phyloP scores from a whole-genome alignment of 1,284 basidiomycete genomes.

The Cutaneotrichosporon cavernicola region DNA sequence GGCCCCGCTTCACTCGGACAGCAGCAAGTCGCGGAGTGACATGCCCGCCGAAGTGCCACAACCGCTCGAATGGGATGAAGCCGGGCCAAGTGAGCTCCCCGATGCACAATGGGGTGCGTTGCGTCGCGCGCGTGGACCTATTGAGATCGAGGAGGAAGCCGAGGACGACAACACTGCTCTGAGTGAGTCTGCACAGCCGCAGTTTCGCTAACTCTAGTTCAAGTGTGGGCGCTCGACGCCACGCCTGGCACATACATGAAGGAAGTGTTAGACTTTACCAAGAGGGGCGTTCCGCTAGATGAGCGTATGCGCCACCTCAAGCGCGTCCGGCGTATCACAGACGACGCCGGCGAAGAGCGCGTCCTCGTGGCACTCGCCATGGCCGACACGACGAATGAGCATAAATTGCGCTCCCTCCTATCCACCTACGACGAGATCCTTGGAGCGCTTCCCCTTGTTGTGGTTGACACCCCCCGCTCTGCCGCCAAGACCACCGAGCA shows the following conservation, averaged over 20 bases:
- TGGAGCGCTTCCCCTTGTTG: conserved; percentile 58
- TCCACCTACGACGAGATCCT: conserved; percentile 52
- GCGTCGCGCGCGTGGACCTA: conserved; percentile 36
- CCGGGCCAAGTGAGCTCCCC: conserved; percentile 17
- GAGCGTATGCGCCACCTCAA: conserved; percentile 70
- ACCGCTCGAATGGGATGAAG: conserved; percentile 34
- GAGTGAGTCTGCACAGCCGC: conserved; percentile 30
- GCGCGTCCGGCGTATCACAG: conserved; percentile 57
- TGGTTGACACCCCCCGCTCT: conserved; percentile 64
- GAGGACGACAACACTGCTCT: conserved; percentile 30
- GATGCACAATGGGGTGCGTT: conserved; percentile 29
- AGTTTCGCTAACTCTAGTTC: conserved; percentile 52
- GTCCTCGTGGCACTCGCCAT: conserved; percentile 38
- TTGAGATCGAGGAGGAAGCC: conserved; percentile 40
- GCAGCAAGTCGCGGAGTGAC: conserved; percentile 15
- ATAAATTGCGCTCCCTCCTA: conserved; percentile 40
- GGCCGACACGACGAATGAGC: conserved; percentile 23
- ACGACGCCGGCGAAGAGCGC: conserved; percentile 22
- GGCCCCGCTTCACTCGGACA: conserved; percentile 33
- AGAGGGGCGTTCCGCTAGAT: conserved; percentile 42
- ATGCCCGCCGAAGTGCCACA: conserved; percentile 29
- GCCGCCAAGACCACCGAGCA: conserved; percentile 71
- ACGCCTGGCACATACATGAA: conserved; percentile 56
- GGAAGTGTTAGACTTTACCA: conserved; percentile 19
- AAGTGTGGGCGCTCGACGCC: conserved; percentile 85